These are phyloP conservation scores for Coemansia biformis DNA, from an alignment of 192 early-diverging fungal genomes.

Conservation along the genomic window DNA sequence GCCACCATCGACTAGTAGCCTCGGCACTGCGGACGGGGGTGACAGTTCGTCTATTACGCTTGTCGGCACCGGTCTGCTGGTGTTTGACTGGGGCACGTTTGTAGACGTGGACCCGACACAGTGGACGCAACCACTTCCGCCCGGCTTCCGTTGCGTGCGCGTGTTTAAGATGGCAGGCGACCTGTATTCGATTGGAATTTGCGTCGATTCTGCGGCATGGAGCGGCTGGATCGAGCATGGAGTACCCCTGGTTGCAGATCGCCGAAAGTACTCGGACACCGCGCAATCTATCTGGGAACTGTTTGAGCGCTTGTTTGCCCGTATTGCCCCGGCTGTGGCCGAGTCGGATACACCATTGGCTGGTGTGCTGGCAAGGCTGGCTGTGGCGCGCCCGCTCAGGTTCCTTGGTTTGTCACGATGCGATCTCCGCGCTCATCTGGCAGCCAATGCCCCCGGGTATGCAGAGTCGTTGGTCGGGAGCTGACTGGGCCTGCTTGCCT, in stretches of 20 bases:
- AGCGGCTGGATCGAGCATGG: conserved; percentile 5
- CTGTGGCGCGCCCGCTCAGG: no score
- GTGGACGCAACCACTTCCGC: no score
- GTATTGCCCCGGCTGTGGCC: neutral
- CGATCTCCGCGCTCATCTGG: no score
- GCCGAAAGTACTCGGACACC: neutral
- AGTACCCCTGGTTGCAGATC: neutral
- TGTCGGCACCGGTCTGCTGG: conserved; percentile 9
- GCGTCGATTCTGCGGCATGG: neutral
- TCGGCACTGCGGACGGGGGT: no score
- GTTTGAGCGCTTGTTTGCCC: conserved; percentile 6
- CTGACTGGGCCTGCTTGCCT: no score
- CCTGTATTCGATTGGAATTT: conserved; percentile 4
- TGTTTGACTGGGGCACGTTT: conserved; percentile 10
- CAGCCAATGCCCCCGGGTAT: no score
- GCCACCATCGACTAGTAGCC: no score
- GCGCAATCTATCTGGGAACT: conserved; percentile 2
- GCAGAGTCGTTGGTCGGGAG: no score
- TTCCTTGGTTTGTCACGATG: no score
- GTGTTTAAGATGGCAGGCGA: neutral
- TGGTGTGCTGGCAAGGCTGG: no score
- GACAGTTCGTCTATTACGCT: no score
- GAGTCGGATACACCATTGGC: no score
- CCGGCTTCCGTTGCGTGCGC: conserved; percentile 13
- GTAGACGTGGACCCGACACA: neutral